These are phyloP conservation scores for Xylaria grammica DNA, from an alignment of 495 filamentous ascomycete genomes.

Conservation along the genomic window DNA sequence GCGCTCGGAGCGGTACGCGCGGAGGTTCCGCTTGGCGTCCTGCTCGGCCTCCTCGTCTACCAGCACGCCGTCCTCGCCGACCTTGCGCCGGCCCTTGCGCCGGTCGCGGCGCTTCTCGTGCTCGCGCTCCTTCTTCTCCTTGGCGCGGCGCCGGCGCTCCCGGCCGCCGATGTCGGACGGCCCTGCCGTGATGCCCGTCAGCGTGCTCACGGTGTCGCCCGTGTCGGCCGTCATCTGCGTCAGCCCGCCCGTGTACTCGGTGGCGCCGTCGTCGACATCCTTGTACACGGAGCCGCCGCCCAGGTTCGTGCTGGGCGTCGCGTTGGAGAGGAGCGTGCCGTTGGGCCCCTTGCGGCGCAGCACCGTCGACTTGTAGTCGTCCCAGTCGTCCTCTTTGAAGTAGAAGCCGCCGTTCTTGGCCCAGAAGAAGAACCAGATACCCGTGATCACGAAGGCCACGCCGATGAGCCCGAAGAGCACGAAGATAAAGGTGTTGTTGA, in stretches of 20 bases:
- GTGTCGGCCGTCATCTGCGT: constrained; percentile 50
- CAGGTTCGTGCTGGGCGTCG: constrained; percentile 78
- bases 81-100: constrained; percentile 41
- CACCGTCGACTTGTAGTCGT: constrained; percentile 97
- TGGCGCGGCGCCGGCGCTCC: constrained; percentile 52
- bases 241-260: constrained; percentile 48
- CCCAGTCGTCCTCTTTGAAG: constrained; percentile 87
- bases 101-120: constrained; percentile 52
- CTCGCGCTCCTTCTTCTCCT: constrained; percentile 56
- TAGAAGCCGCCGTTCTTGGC: constrained; percentile 93
- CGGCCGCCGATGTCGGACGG: constrained; percentile 52
- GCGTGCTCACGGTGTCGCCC: constrained; percentile 33
- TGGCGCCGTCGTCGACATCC: constrained; percentile 64
- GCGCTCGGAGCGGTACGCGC: constrained; percentile 82
- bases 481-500: constrained; percentile 85
- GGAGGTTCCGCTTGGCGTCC: constrained; percentile 64
- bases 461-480: constrained; percentile 86
- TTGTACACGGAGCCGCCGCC: constrained; percentile 79
- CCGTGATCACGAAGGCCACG: constrained; percentile 72
- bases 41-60: constrained; percentile 67
- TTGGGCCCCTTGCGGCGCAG: constrained; percentile 90
- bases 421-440: constrained; percentile 99
- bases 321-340: constrained; percentile 78
- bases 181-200: constrained; percentile 51
- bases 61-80: constrained; percentile 48